Conservation (phyloP, 1,139 yeast species). For the Geotrichum reessii region DNA sequence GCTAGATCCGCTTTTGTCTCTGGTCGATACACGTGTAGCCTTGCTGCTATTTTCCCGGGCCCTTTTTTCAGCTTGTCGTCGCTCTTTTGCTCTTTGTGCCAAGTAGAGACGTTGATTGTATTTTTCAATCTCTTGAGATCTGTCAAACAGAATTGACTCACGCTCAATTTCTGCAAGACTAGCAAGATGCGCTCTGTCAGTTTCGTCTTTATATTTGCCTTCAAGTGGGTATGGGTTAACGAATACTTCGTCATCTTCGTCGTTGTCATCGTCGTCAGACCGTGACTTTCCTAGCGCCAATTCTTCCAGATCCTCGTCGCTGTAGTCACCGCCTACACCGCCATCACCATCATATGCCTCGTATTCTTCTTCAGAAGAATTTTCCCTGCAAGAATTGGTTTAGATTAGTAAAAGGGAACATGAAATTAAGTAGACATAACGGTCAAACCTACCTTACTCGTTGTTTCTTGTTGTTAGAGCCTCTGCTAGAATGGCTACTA, state of each 20-base stretch:
- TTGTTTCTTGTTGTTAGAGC: constrained; percentile 23
- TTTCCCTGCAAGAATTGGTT: not conserved
- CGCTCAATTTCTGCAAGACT: constrained; percentile 86
- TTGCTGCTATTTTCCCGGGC: constrained; percentile 33
- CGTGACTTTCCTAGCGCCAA: constrained; percentile 26
- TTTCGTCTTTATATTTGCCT: constrained; percentile 81
- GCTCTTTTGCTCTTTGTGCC: constrained; percentile 68
- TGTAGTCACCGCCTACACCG: constrained; percentile 30
- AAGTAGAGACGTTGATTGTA: constrained; percentile 76
- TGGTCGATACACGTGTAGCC: constrained; percentile 26
- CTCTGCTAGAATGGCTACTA: constrained; percentile 5
- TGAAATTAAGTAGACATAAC: not conserved
- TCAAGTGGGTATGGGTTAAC: constrained; percentile 86
- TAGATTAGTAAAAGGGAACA: not conserved
- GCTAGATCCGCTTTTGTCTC: constrained; percentile 26
- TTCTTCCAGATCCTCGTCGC: constrained; percentile 36
- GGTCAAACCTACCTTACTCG: constrained; percentile 22
- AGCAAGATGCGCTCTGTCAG: constrained; percentile 62
- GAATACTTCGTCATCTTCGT: constrained; percentile 41
- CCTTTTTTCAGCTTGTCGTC: constrained; percentile 41
- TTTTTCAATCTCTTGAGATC: constrained; percentile 85
- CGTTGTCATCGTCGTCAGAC: constrained; percentile 36
- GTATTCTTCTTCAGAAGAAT: constrained; percentile 30
- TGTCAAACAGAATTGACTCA: constrained; percentile 83
- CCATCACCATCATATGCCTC: constrained; percentile 34